Evolutionary conservation across 345 rosid species (phyloP).

Genomic region (Tarenaya hassleriana): DNA sequence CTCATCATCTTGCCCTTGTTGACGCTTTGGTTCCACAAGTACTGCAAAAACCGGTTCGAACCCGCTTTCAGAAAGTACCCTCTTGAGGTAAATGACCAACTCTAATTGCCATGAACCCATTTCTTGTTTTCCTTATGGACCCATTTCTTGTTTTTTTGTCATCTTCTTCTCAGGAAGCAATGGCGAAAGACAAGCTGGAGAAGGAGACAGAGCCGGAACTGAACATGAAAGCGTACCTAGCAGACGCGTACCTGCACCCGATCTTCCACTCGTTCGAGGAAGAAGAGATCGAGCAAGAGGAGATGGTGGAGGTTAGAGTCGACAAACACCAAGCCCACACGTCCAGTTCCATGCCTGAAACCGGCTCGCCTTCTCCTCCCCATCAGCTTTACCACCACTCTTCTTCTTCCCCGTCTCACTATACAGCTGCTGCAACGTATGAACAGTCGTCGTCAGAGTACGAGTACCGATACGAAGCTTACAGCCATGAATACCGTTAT

Average conservation of each 20-base stretch:
- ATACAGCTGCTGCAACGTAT: conserved; percentile 31
- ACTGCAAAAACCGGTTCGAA: conserved; percentile 87
- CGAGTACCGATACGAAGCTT: conserved; percentile 28
- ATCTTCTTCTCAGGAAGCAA: conserved; percentile 63
- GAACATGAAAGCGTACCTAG: conserved; percentile 60
- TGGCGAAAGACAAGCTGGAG: conserved; percentile 70
- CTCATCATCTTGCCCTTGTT: conserved; percentile 68
- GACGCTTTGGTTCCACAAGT: conserved; percentile 79
- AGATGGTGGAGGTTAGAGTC: conserved; percentile 40
- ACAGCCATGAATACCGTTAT: conserved; percentile 33
- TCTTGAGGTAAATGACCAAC: conserved; percentile 57
- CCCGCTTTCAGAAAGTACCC: conserved; percentile 90
- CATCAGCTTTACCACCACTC: conserved; percentile 35
- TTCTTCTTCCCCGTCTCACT: conserved; percentile 27
- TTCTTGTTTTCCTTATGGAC: neutral
- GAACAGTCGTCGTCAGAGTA: conserved; percentile 37
- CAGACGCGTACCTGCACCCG: conserved; percentile 91
- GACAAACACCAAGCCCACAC: conserved; percentile 37
- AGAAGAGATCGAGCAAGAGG: conserved; percentile 29
- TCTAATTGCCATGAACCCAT: too few species aligned
- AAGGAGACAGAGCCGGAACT: conserved; percentile 45
- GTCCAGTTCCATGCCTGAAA: conserved; percentile 37
- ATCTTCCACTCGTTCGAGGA: conserved; percentile 72
- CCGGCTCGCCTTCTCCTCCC: conserved; percentile 53
- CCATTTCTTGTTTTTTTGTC: conserved; percentile 6